These are phyloP conservation scores for Cladobotryum mycophilum DNA, from an alignment of 2,329 filamentous ascomycete genomes.

Conservation along the genomic window DNA sequence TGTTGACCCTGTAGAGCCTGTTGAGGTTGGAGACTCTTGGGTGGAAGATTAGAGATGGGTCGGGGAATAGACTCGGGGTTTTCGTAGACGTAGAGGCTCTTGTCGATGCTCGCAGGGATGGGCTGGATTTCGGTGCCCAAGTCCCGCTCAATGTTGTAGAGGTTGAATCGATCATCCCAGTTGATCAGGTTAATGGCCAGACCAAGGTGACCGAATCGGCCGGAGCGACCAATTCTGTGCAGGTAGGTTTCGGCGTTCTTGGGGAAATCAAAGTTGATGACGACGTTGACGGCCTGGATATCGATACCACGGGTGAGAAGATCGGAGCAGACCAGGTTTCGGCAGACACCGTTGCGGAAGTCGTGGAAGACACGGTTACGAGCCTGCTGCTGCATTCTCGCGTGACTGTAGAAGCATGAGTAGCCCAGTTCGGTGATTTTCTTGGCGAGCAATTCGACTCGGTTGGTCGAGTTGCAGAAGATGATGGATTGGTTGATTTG, in stretches of 20 bases:
- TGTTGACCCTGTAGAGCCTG: conserved; percentile 13
- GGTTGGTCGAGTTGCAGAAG: conserved; percentile 99
- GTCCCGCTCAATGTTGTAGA: conserved; percentile 98
- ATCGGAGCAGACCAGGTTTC: conserved; percentile 97
- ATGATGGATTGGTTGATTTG: conserved; percentile 99
- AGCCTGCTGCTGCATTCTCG: conserved; percentile 93
- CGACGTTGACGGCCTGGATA: conserved; percentile 98
- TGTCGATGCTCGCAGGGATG: conserved; percentile 93
- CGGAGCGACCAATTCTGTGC: conserved; percentile 95
- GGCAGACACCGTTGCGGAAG: conserved; percentile 95
- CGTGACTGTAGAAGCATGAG: conserved; percentile 99
- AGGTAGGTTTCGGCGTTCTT: conserved; percentile 99
- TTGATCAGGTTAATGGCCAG: conserved; percentile 98
- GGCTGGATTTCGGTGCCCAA: conserved; percentile 94
- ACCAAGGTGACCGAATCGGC: conserved; percentile 93
- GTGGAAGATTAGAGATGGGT: conserved; percentile 53
- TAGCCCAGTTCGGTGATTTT: conserved; percentile 99
- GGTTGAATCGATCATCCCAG: conserved; percentile 97
- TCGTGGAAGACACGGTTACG: conserved; percentile 99
- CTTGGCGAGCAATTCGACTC: conserved; percentile 94
- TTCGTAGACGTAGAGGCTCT: conserved; percentile 97
- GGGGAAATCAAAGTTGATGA: conserved; percentile 99
- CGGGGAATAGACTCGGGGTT: conserved; percentile 91
- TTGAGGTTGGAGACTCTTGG: conserved; percentile 24
- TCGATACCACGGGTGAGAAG: conserved; percentile 97